Evolutionary conservation across 192 early-diverging fungal species (phyloP), one percentile per base, ranked within the genome.

Genomic region (Backusella tuberculispora): DNA sequence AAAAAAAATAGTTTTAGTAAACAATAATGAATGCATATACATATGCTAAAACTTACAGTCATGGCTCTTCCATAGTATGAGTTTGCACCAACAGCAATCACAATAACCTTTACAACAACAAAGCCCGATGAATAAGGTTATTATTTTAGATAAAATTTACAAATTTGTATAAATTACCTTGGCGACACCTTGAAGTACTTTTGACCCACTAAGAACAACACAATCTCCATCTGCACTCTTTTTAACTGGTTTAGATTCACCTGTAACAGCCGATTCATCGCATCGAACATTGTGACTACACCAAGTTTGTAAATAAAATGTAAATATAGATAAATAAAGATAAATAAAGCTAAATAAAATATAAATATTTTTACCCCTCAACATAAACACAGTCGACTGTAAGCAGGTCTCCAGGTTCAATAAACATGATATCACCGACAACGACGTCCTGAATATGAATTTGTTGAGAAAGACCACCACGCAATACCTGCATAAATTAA

Each of bases 321-420:
- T n/a, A n/a, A n/a, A n/a, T n/a, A n/a, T n/a, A 34, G 29, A 34
- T 34, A 10, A 34, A 38, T 1, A 63, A 12, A 64, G 8, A 34
- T 13, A 26, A 41, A 17, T 29, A 3, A 19, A 40, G 34, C 29
- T 29, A 40, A 66, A 17, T 29, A 40, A 40, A 9, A 41, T 41
- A 9, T 38, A 65, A 65, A 38, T 65, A 13, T 24, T 34, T 38
- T 70, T 70, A 70, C 68, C 90, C 92, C 64, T 82, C 80, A 53
- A 98, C 75, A 63, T 91, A 88, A 64, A 98, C 80, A 75, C 95
- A 96, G 78, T 99, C 97, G n/a, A 95, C 96, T 8, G 96, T 92
- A n/a, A 98, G 76, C 17, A 98, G 90, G 81, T 98, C 97, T 71
- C 98, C 98, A 6, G 94, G 93, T 71, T 94, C 92, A 53, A 99